phyloP scores from a whole-genome alignment of 805 yeast genomes.

The Kazachstania psychrophila region DNA sequence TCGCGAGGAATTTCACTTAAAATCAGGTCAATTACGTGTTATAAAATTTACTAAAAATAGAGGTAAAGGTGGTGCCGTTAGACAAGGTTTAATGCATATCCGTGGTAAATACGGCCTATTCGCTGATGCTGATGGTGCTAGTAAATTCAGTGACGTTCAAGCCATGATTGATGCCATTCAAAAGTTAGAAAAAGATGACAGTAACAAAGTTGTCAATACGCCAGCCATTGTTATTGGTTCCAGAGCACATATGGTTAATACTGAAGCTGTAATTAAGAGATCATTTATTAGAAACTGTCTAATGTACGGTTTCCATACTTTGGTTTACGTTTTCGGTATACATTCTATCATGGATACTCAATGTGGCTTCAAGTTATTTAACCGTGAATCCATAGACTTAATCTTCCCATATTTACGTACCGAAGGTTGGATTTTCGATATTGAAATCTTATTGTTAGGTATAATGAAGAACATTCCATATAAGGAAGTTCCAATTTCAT shows the following conservation, averaged over 20 bases:
- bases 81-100: conserved; percentile 75
- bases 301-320: conserved; percentile 84
- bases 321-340: conserved; percentile 84
- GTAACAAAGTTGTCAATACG: conserved; percentile 10
- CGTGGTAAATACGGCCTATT: conserved; percentile 70
- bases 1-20: conserved; percentile 34
- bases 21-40: conserved; percentile 58
- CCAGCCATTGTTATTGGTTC: conserved; percentile 81
- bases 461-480: conserved; percentile 58
- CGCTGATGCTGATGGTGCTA: conserved; percentile 98
- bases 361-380: conserved; percentile 93
- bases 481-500: conserved; percentile 74
- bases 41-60: conserved; percentile 65
- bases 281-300: conserved; percentile 79
- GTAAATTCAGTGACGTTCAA: conserved; percentile 60
- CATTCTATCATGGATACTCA: conserved; percentile 85
- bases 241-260: conserved; percentile 91
- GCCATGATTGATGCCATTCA: conserved; percentile 41
- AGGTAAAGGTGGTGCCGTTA: conserved; percentile 95
- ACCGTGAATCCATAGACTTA: conserved; percentile 48
- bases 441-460: conserved; percentile 79
- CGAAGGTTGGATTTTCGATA: conserved; percentile 98
- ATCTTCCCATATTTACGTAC: conserved; percentile 91
- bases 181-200: conserved; percentile 15
- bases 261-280: conserved; percentile 94